Conservation (phyloP, 306 rosid genomes). For the Gastrolobium bilobum region DNA sequence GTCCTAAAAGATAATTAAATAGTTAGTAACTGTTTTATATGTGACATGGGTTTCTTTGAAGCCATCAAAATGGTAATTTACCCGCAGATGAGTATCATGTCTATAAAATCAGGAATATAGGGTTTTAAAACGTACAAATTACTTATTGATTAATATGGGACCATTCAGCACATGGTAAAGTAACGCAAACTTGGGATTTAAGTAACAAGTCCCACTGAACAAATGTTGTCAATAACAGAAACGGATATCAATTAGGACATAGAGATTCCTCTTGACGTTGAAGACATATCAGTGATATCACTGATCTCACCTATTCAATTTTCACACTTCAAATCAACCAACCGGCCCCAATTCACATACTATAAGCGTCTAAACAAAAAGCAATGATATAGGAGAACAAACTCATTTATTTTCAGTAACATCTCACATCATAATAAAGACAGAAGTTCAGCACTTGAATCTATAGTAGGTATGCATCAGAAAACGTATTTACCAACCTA, state of each 20-base stretch:
- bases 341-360: slow-evolving; percentile 2
- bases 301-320: slow-evolving; percentile 2
- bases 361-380: neutral
- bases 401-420: slow-evolving; percentile 36
- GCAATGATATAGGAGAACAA: neutral
- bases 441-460: slow-evolving; percentile 1
- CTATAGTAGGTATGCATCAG: slow-evolving; percentile 4
- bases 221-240: slow-evolving; percentile 21
- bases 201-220: slow-evolving; percentile 2
- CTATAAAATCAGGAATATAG: slow-evolving; percentile 3
- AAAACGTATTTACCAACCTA: slow-evolving; percentile 19
- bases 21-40: neutral
- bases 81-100: neutral
- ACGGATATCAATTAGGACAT: slow-evolving; percentile 14
- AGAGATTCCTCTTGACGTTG: slow-evolving; percentile 11
- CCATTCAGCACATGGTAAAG: slow-evolving; percentile 16
- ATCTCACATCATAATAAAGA: slow-evolving; percentile 33
- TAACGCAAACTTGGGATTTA: slow-evolving; percentile 26
- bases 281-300: slow-evolving; percentile 1
- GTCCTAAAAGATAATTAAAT: slow-evolving; percentile 9
- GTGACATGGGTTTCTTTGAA: neutral
- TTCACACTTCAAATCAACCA: slow-evolving; percentile 35
- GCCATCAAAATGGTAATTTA: neutral
- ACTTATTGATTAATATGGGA: slow-evolving; percentile 9
- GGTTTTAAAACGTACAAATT: slow-evolving; percentile 6